A percentile compares a stretch with the other conserved stretches of the same genome.
Evolutionary conservation across 2,329 filamentous ascomycete genomes (phyloP).

Genomic region (Fusarium palustre): DNA sequence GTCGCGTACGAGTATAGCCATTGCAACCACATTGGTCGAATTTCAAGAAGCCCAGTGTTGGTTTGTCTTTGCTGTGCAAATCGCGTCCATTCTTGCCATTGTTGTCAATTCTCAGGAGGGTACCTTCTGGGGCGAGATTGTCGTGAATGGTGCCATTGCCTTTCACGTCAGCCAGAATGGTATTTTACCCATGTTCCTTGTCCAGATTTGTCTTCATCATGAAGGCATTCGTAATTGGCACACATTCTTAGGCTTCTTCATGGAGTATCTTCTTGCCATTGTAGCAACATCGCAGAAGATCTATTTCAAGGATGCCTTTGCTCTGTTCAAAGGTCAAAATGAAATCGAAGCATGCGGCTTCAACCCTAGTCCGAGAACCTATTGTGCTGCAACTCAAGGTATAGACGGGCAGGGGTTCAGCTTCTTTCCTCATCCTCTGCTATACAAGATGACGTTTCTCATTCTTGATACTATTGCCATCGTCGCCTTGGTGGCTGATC

Average conservation of each 20-base stretch:
- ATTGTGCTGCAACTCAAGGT: slow-evolving; percentile 53
- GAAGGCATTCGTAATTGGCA: slow-evolving; percentile 57
- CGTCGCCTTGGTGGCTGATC: slow-evolving; percentile 50
- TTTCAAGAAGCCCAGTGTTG: slow-evolving; percentile 56
- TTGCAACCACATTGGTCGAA: slow-evolving; percentile 56
- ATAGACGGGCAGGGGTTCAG: slow-evolving; percentile 51
- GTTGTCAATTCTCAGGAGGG: slow-evolving; percentile 57
- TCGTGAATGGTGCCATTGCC: slow-evolving; percentile 54
- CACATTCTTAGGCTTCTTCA: slow-evolving; percentile 55
- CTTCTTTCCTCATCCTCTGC: slow-evolving; percentile 54
- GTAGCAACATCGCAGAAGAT: slow-evolving; percentile 54
- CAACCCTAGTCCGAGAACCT: slow-evolving; percentile 55
- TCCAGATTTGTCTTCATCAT: slow-evolving; percentile 54
- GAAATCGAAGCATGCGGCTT: slow-evolving; percentile 50
- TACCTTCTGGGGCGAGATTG: slow-evolving; percentile 55
- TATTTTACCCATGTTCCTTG: slow-evolving; percentile 54
- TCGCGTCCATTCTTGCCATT: slow-evolving; percentile 56
- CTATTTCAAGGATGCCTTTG: slow-evolving; percentile 51
- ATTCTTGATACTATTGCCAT: slow-evolving; percentile 54
- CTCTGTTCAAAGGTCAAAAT: slow-evolving; percentile 51
- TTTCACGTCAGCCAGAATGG: slow-evolving; percentile 55
- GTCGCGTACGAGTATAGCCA: slow-evolving; percentile 55
- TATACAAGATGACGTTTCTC: slow-evolving; percentile 55
- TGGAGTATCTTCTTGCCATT: slow-evolving; percentile 54
- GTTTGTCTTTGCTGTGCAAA: slow-evolving; percentile 56